Base-by-base conservation (phyloP, 495 filamentous ascomycete genomes). In the Talaromyces stipitatus region DNA sequence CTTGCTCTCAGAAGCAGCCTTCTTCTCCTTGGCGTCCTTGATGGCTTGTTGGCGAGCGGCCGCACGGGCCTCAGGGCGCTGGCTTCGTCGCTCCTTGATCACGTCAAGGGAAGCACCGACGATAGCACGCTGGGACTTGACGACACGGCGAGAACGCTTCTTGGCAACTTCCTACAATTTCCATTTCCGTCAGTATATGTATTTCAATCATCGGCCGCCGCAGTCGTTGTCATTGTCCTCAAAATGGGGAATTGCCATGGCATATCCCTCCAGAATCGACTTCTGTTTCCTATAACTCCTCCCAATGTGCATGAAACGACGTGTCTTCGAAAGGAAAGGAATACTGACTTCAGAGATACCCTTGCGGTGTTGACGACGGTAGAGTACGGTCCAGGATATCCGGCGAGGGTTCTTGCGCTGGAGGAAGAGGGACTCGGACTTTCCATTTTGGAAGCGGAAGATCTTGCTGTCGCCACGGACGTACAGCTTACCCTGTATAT, bases 321-420 rank as follows among this genome's bases (percentile, higher is more conserved):
- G 6, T 8, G 36, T 18, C 16, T 8, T 1, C 18, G 7, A 14
- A 29, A 29, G 36, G 11, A 43, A 50, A 67, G 62, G 63, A 62
- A 62, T 55, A 79, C 87, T 79, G 84, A 97, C 94, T 90, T 99
- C 94, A 83, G 92, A 94, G 82, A 97, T 92, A 86, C 94, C 94
- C 90, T 99, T 99, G 85, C 90, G 92, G 85, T 97, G 92, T 81
- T 95, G 91, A 78, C 92, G 87, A 77, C 94, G 85, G 87, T 85
- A 99, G 58, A 99, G 89, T 65, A 91, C 87, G 58, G 94, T 99
- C 94, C 94, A 99, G 63, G 92, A 87, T 76, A 99, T 97, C 68
- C 92, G 88, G 74, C 94, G 91, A 70, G 94, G 94, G 86, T 99
- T 99, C 88, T 99, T 99, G 82, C 94, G 92, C 83, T 99, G 94